Evolutionary conservation across 306 rosid species (phyloP).

Genomic region (Nissolia schottii): DNA sequence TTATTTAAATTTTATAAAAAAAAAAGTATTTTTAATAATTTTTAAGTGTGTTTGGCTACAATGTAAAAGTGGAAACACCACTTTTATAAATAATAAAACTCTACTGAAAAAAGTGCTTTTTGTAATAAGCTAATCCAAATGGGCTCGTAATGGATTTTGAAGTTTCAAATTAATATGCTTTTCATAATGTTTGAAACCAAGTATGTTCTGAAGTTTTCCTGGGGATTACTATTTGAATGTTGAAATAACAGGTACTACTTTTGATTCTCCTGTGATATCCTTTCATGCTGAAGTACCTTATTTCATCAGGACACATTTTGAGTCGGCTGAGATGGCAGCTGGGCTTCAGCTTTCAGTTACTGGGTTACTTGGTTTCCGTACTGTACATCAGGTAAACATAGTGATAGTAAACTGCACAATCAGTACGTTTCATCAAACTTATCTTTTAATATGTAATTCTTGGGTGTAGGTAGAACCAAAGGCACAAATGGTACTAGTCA

Average conservation of each 20-base stretch:
- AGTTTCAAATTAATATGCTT: background rate
- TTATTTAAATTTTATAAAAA: too few species aligned
- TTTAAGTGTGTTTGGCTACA: too few species aligned
- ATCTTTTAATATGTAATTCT: slow-evolving; percentile 24
- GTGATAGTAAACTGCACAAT: slow-evolving; percentile 3
- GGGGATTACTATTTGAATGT: background rate
- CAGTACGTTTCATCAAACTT: slow-evolving; percentile 9
- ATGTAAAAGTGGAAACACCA: too few species aligned
- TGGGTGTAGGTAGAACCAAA: slow-evolving; percentile 73
- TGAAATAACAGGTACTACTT: background rate
- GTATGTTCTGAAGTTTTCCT: background rate
- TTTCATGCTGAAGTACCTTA: slow-evolving; percentile 28
- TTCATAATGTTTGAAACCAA: background rate
- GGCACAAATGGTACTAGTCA: slow-evolving; percentile 88
- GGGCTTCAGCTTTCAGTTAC: slow-evolving; percentile 91
- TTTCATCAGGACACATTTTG: slow-evolving; percentile 65
- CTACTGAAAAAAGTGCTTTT: too few species aligned
- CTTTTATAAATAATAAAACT: too few species aligned
- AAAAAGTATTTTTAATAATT: too few species aligned
- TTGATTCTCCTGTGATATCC: slow-evolving; percentile 15
- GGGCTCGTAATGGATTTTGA: background rate
- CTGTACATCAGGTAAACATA: slow-evolving; percentile 72
- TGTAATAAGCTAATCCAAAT: too few species aligned
- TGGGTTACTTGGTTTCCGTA: slow-evolving; percentile 90
- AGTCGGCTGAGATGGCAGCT: slow-evolving; percentile 74